Evolutionary conservation across 805 yeast genomes (phyloP), one percentile per base, ranked within the genome.

Genomic region (Teunomyces tritomae): DNA sequence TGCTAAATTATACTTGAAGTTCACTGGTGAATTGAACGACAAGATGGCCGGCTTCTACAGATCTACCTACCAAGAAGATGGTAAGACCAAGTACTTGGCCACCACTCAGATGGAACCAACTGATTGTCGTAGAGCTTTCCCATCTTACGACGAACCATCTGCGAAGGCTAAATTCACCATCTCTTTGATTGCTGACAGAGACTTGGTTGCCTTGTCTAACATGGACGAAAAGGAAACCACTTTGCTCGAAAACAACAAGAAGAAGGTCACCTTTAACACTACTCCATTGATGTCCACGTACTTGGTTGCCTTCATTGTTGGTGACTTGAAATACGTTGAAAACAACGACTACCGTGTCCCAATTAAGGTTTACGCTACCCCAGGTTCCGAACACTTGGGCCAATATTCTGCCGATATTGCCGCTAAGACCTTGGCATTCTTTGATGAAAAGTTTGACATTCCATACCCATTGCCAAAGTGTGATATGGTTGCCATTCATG

Each of bases 71-170:
- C 75, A 74, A 53, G 74, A 76, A 50, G 76, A 84, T 52, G 87
- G 89, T 17, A 73, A 75, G 49, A 82, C 82, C 34, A 84, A 83
- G 59, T 84, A 84, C 64, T 75, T 87, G 77, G 88, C 89, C 39
- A 84, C 91, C 40, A 86, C 95, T 39, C 96, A 87, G 68, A 84
- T 87, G 81, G 95, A 87, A 70, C 84, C 95, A 20, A 85, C 92
- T 16, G 94, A 87, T 62, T 88, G 92, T 57, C 82, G 96, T 58
- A 78, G 89, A 58, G 94, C 94, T 8, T 87, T 87, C 76, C 96
- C 96, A 29, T 86, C 87, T 61, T 85, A 84, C 58, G 96, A 87
- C 66, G 94, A 87, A 64, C 95, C 96, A 17, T 81, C 87, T 48
- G 76, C 85, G 50, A 87, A 87, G 70, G 89, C 94, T 20, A 74